These are phyloP conservation scores for Microdochium trichocladiopsis DNA, from an alignment of 2,329 filamentous ascomycete species.

Conservation along the genomic window DNA sequence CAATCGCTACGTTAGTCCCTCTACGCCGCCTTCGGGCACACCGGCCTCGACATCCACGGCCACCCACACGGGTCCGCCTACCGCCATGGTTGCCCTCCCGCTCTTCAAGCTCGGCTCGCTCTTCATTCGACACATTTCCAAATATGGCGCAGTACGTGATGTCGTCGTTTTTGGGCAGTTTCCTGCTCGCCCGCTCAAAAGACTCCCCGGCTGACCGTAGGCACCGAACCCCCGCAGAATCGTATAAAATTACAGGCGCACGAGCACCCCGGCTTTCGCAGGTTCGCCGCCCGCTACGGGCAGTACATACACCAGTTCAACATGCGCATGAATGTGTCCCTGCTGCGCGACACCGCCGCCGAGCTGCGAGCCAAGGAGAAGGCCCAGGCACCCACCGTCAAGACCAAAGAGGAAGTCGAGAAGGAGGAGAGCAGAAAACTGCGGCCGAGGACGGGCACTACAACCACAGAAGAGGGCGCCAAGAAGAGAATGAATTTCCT, in stretches of 20 bases:
- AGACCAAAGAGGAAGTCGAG: constrained; percentile 53
- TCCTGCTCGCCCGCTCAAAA: constrained; percentile 3
- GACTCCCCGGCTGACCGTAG: not conserved
- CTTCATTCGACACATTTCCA: constrained; percentile 59
- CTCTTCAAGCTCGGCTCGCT: constrained; percentile 61
- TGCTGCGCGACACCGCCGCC: constrained; percentile 49
- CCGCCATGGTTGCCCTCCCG: constrained; percentile 55
- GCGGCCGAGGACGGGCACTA: constrained; percentile 19
- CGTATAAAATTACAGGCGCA: constrained; percentile 60
- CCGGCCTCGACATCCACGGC: not conserved
- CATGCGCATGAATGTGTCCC: constrained; percentile 55
- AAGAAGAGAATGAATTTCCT: constrained; percentile 23
- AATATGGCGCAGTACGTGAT: constrained; percentile 58
- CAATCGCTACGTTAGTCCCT: not conserved
- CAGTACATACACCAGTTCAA: constrained; percentile 61
- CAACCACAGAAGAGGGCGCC: too few species aligned
- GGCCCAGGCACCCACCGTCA: constrained; percentile 57
- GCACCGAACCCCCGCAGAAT: constrained; percentile 35
- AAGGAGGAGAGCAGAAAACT: constrained; percentile 43
- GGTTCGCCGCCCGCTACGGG: constrained; percentile 53
- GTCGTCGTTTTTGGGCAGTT: not conserved
- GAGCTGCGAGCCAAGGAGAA: constrained; percentile 54
- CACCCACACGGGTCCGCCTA: not conserved
- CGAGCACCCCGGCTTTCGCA: constrained; percentile 54
- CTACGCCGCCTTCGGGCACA: not conserved